Base-by-base conservation (phyloP, 2,329 filamentous ascomycete genomes). In the Cryphonectria parasitica region DNA sequence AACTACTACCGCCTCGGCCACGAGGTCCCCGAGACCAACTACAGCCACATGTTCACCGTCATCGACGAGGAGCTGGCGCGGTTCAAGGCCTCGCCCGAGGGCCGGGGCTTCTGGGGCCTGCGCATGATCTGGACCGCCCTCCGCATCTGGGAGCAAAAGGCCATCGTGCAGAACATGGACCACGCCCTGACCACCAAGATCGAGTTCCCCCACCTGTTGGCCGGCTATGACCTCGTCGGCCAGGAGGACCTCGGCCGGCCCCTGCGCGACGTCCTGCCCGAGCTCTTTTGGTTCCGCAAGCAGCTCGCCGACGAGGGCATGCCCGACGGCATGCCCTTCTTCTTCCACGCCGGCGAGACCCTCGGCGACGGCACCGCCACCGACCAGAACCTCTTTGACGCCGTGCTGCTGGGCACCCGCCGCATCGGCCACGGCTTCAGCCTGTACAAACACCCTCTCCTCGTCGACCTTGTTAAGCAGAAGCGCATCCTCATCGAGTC, bases 211-310 rank as follows among this genome's bases (percentile, higher is more conserved):
- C 85, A 94, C 65, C 85, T 97, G 10, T 89, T 98, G 75, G 90
- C 92, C 36, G 95, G 95, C 15, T 98, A 94, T 80, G 95, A 98
- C 80, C 82, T 98, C 13, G 94, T 97, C 6, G 95, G 94, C 0
- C 92, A 95, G 79, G 95, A 98, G 83, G 92, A 97, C 77, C 79
- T 86, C 0, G 95, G 94, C 0, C 88, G 92, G 17, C 87, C 94
- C 0, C 87, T 98, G 36, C 85, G 87, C 41, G 92, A 96, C 74
- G 82, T 97, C 3, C 86, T 95, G 0, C 94, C 95, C 0, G 89
- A 97, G 77, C 83, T 98, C 0, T 95, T 98, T 80, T 98, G 94
- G 94, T 98, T 98, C 86, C 90, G 91, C 74, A 95, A 95, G 80
- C 89, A 91, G 75, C 98, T 94, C 79, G 88, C 89, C 0, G 86